phyloP scores from a whole-genome alignment of 164 flowering plant genomes.

The Vitis cinerea region DNA sequence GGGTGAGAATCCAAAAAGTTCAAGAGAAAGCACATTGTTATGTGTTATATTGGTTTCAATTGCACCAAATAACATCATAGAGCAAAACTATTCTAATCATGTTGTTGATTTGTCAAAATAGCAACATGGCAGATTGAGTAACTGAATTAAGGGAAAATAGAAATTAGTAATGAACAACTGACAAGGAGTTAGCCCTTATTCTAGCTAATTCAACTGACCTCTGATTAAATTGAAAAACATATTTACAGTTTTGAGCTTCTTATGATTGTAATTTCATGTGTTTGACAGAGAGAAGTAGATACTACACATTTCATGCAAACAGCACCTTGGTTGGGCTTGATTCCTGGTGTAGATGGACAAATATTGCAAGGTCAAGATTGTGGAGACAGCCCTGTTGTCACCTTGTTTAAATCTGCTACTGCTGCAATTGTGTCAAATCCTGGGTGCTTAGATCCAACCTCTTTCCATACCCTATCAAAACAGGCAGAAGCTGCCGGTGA shows the following conservation, averaged over 20 bases:
- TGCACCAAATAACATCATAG: too few relatives aligned
- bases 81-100: too few relatives aligned
- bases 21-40: too few relatives aligned
- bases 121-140: too few relatives aligned
- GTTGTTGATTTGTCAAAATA: too few relatives aligned
- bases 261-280: constrained; percentile 12
- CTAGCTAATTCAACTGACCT: neutral
- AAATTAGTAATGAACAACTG: too few relatives aligned
- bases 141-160: too few relatives aligned
- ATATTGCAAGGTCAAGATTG: constrained; percentile 57
- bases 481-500: constrained; percentile 99
- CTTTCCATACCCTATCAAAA: constrained; percentile 74
- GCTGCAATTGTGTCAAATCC: constrained; percentile 60
- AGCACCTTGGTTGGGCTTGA: constrained; percentile 95
- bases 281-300: constrained; percentile 79
- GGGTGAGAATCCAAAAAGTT: too few relatives aligned
- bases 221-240: neutral
- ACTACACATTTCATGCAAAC: constrained; percentile 87
- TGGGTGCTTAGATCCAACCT: constrained; percentile 50
- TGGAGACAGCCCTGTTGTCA: constrained; percentile 83
- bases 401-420: constrained; percentile 77
- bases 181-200: neutral
- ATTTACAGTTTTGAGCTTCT: constrained; percentile 13
- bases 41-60: too few relatives aligned
- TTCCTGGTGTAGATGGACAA: constrained; percentile 88